phyloP scores from a whole-genome alignment of 2,329 filamentous ascomycete genomes.

The Aspergillus fumigatiaffinis region DNA sequence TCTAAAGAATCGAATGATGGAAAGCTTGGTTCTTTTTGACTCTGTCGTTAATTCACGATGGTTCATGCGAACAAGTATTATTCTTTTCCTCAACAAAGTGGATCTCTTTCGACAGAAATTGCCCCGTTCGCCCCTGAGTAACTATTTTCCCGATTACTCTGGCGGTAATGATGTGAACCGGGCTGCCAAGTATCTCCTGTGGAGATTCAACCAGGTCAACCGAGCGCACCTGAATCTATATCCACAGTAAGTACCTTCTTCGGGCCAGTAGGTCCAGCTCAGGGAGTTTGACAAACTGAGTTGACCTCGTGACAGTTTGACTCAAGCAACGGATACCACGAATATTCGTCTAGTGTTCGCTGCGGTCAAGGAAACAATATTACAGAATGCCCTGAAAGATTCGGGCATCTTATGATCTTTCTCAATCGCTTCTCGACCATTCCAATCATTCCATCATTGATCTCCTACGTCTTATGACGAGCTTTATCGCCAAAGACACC shows the following conservation, averaged over 20 bases:
- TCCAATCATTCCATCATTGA: neutral
- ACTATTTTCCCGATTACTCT: constrained; percentile 97
- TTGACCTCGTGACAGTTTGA: constrained; percentile 62
- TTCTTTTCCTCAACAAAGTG: constrained; percentile 97
- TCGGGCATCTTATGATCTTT: constrained; percentile 75
- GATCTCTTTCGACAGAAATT: constrained; percentile 97
- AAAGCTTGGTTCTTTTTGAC: constrained; percentile 92
- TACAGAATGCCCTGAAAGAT: constrained; percentile 97
- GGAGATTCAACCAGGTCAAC: constrained; percentile 99
- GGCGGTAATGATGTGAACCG: constrained; percentile 97
- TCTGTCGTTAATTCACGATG: constrained; percentile 98
- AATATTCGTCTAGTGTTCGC: constrained; percentile 98
- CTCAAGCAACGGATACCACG: constrained; percentile 96
- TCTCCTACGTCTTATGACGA: neutral
- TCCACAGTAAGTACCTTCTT: constrained; percentile 72
- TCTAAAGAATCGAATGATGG: constrained; percentile 97
- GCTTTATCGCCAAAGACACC: neutral
- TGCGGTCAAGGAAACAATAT: constrained; percentile 96
- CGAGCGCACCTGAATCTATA: constrained; percentile 93
- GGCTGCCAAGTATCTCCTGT: constrained; percentile 93
- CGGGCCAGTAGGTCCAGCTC: neutral
- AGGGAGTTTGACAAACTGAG: neutral
- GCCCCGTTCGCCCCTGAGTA: constrained; percentile 78
- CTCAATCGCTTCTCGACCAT: neutral
- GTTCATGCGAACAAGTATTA: constrained; percentile 99